A percentile compares a stretch with the other conserved stretches of the same genome.
These are phyloP conservation scores for Spergularia azorica DNA, from an alignment of 179 eudicot species.

Conservation along the genomic window DNA sequence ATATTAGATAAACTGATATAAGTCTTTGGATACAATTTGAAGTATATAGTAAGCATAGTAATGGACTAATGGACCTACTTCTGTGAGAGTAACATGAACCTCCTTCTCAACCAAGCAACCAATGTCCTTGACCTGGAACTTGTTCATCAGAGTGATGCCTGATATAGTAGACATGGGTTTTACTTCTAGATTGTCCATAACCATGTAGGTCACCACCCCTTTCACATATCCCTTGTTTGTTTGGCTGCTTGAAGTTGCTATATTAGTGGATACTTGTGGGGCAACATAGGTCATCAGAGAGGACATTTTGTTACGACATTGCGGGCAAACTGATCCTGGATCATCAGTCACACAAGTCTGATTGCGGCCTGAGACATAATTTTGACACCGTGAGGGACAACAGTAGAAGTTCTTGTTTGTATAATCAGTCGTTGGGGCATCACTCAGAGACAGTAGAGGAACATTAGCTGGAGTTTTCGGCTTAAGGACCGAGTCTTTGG, in stretches of 20 bases:
- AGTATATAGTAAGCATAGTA: neutral
- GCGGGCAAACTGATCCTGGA: neutral
- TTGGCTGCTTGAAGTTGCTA: neutral
- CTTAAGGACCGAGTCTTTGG: slow-evolving; percentile 25
- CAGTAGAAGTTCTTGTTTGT: neutral
- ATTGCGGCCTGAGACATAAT: neutral
- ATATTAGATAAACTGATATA: neutral
- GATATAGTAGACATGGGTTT: slow-evolving; percentile 32
- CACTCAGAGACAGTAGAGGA: slow-evolving; percentile 11
- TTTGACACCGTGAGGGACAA: neutral
- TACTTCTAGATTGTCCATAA: slow-evolving; percentile 27
- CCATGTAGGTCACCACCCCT: slow-evolving; percentile 28
- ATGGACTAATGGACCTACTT: neutral
- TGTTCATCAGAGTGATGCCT: slow-evolving; percentile 22
- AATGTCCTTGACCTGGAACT: slow-evolving; percentile 27
- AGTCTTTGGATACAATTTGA: neutral
- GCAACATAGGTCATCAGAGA: neutral
- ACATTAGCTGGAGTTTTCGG: slow-evolving; percentile 7
- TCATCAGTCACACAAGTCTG: neutral
- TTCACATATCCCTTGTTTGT: slow-evolving; percentile 24
- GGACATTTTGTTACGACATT: neutral
- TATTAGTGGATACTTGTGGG: neutral
- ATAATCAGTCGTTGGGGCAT: neutral
- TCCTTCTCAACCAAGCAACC: slow-evolving; percentile 22
- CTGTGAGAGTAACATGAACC: slow-evolving; percentile 20